Conservation (phyloP, 2,329 filamentous ascomycete genomes). For the Fulvia fulva region DNA sequence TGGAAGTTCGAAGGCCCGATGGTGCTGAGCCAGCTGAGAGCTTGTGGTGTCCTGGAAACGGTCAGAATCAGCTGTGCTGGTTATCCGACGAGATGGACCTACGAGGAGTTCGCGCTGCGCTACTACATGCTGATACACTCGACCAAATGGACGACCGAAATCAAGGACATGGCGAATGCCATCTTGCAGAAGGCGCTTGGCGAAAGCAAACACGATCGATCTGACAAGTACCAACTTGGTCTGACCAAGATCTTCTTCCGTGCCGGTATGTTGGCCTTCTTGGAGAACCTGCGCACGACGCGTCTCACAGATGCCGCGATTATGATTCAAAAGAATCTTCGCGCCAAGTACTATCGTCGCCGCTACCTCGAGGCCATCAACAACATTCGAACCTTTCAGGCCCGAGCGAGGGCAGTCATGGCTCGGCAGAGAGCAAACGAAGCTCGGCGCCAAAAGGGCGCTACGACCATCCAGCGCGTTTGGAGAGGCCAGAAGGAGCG, state of each 20-base stretch:
- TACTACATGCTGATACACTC: slow-evolving; percentile 98
- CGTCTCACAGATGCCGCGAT: slow-evolving; percentile 90
- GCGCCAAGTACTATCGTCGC: slow-evolving; percentile 89
- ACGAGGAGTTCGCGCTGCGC: slow-evolving; percentile 93
- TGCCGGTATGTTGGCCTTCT: slow-evolving; percentile 95
- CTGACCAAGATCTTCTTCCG: slow-evolving; percentile 99
- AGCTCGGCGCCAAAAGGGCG: slow-evolving; percentile 76
- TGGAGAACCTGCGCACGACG: slow-evolving; percentile 88
- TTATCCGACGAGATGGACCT: slow-evolving; percentile 97
- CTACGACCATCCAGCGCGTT: slow-evolving; percentile 89
- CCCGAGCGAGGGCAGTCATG: slow-evolving; percentile 70
- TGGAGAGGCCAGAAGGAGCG: slow-evolving; percentile 92
- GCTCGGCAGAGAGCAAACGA: slow-evolving; percentile 76
- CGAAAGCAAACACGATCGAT: slow-evolving; percentile 58
- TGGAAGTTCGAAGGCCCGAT: slow-evolving; percentile 99
- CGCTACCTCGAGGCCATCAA: slow-evolving; percentile 83
- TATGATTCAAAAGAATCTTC: slow-evolving; percentile 98
- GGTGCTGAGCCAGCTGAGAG: slow-evolving; percentile 93
- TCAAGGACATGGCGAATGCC: slow-evolving; percentile 86
- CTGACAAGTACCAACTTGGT: slow-evolving; percentile 95
- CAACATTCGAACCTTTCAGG: slow-evolving; percentile 75
- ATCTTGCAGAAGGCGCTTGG: slow-evolving; percentile 85
- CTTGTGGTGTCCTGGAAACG: slow-evolving; percentile 97
- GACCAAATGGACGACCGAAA: slow-evolving; percentile 84
- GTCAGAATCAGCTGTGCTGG: slow-evolving; percentile 96